phyloP scores from a whole-genome alignment of 345 rosid genomes.

The Sapria himalayana region DNA sequence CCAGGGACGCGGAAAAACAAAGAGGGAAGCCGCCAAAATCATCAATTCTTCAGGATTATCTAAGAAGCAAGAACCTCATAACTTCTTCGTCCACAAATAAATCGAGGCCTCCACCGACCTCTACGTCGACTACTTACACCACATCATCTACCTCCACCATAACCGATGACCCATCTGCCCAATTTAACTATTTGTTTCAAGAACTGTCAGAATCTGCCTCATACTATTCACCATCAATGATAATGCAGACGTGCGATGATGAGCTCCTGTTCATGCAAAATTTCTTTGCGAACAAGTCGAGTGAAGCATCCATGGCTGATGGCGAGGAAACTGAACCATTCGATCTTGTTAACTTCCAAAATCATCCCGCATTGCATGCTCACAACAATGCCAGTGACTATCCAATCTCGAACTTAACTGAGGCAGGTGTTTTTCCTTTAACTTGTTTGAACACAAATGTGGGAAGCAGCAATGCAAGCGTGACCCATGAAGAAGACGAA shows the following conservation, averaged over 20 bases:
- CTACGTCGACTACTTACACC: constrained; percentile 7
- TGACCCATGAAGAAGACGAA: constrained; percentile 7
- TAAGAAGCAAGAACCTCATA: constrained; percentile 24
- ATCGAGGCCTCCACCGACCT: constrained; percentile 5
- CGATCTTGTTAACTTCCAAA: constrained; percentile 4
- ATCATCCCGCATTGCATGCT: constrained; percentile 7
- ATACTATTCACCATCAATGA: constrained; percentile 12
- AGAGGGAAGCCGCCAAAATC: constrained; percentile 20
- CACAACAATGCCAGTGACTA: constrained; percentile 3
- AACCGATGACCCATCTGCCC: constrained; percentile 16
- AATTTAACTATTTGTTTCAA: constrained; percentile 14
- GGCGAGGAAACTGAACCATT: constrained; percentile 2
- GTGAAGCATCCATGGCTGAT: constrained; percentile 2
- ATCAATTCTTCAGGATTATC: constrained; percentile 67
- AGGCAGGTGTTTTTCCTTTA: constrained; percentile 6
- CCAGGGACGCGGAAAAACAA: constrained; percentile 17
- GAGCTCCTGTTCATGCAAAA: constrained; percentile 50
- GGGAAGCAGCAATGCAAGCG: constrained; percentile 6
- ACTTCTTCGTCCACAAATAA: constrained; percentile 1
- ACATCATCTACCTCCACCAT: constrained; percentile 16
- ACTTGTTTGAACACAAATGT: constrained; percentile 5
- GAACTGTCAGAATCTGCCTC: constrained; percentile 15
- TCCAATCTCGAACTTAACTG: too few relatives aligned
- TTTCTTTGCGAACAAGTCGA: constrained; percentile 20
- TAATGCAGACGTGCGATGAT: constrained; percentile 28